A percentile compares a stretch with the other conserved stretches of the same genome.
These are phyloP conservation scores for Coemansia sp. DNA, from an alignment of 192 early-diverging fungal species.

Conservation along the genomic window DNA sequence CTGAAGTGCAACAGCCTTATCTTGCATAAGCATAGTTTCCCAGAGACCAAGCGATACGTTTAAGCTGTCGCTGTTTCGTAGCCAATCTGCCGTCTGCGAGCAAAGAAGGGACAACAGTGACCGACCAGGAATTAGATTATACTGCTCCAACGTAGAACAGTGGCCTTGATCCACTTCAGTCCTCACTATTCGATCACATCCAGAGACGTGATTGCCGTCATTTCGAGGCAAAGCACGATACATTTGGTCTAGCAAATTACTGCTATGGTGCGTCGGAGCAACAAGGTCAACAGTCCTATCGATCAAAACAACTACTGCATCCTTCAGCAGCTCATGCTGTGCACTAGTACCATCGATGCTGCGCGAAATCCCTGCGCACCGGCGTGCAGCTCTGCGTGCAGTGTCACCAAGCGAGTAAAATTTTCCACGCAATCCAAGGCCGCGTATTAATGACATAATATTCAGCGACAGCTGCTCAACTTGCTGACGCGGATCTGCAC, in stretches of 20 bases:
- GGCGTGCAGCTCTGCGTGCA: constrained; percentile 23
- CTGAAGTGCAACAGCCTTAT: constrained; percentile 29
- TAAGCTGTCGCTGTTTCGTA: not conserved
- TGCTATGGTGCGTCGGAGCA: constrained; percentile 30
- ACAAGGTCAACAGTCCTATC: constrained; percentile 44
- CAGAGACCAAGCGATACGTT: constrained; percentile 11
- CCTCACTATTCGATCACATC: constrained; percentile 3
- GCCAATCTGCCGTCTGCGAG: not conserved
- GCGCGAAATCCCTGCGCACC: constrained; percentile 26
- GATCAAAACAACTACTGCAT: constrained; percentile 35
- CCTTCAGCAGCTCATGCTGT: not conserved
- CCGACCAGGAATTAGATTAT: not conserved
- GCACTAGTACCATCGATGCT: not conserved
- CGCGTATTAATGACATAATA: constrained; percentile 19
- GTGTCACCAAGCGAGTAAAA: constrained; percentile 46
- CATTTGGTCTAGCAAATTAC: constrained; percentile 32
- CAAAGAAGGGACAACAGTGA: constrained; percentile 28
- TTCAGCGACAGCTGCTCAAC: constrained; percentile 33
- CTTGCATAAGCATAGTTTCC: constrained; percentile 38
- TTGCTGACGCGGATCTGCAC: constrained; percentile 15
- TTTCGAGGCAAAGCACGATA: constrained; percentile 12
- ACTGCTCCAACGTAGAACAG: not conserved
- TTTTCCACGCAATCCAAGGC: constrained; percentile 17
- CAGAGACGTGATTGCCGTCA: not conserved
- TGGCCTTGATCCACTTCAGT: not conserved